Base-by-base conservation (phyloP, 1,284 basidiomycete genomes). In the Marasmius oreades region DNA sequence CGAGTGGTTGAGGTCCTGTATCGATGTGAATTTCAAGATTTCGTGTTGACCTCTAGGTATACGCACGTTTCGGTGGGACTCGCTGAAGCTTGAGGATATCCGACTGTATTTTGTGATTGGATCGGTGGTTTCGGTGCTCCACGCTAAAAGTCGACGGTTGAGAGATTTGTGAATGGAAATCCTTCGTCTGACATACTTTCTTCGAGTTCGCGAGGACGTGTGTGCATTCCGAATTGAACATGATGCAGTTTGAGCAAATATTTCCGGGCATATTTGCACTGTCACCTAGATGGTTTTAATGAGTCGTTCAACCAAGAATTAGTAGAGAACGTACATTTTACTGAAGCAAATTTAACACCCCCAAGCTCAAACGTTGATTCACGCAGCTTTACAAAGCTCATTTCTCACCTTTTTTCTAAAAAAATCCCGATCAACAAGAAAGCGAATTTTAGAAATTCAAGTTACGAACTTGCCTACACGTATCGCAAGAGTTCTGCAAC, bases 161-260 rank as follows among this genome's bases (percentile, higher is more conserved):
- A 26, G 31, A 8, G n/a, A 50, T 31, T n/a, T 12, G 8, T 8
- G 5, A 8, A 4, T 12, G 11, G n/a, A 8, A 2, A 31, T 8
- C n/a, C 18, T 28, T 5, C 2, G 24, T 18, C 26, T n/a, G 11
- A 14, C 55, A 5, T 46, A 59, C 58, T 55, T 56, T 59, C 31
- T 45, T 56, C n/a, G 55, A 11, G 31, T 23, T 54, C 14, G 55
- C 55, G 22, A 53, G 34, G 16, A 54, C 36, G 51, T 59, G 58
- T n/a, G 58, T 59, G 44, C 58, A 59, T 42, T 59, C 58, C 36
- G 34, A 28, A 36, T 51, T 34, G 39, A 56, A 59, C 4, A 51
- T 45, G 16, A 56, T 44, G 48, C 58, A 59, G 11, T 55, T 54
- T 2, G 58, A 54, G 39, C 58, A 59, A 14, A 23, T 51, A 28